Conservation (phyloP, 1,139 yeast genomes). For the Saccharomyces hybrid region DNA sequence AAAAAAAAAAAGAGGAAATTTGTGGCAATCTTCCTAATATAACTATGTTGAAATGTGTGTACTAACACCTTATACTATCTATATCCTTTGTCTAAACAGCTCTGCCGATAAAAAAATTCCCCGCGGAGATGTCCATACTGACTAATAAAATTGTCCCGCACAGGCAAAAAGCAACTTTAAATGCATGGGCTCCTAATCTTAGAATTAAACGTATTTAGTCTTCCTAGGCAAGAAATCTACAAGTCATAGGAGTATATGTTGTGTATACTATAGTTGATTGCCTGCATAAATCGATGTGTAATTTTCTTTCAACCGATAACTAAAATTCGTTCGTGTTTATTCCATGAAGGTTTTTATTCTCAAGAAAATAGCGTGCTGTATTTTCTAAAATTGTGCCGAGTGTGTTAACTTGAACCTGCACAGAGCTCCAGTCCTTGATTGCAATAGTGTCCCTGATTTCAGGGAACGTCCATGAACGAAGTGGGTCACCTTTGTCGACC, state of each 20-base stretch:
- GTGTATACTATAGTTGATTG: neutral
- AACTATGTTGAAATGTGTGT: neutral
- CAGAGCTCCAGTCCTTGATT: constrained; percentile 41
- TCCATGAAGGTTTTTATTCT: neutral
- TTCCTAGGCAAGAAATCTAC: neutral
- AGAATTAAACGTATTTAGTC: neutral
- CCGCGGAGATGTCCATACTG: neutral
- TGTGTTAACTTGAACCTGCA: constrained; percentile 48
- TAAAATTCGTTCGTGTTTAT: neutral
- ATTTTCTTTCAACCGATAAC: neutral
- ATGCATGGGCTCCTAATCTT: neutral
- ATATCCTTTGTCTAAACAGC: neutral
- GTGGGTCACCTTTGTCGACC: neutral
- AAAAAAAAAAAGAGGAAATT: neutral
- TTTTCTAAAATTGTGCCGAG: constrained; percentile 35
- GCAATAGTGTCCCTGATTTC: constrained; percentile 2
- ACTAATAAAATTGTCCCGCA: neutral
- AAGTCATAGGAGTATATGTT: neutral
- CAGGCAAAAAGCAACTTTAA: neutral
- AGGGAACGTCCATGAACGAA: constrained; percentile 2
- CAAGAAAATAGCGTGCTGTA: constrained; percentile 23
- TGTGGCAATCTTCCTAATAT: neutral
- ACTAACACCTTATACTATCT: neutral
- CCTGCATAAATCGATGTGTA: neutral
- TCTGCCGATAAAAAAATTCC: neutral